Evolutionary conservation across 345 rosid genomes (phyloP).

Genomic region (Alliaria petiolata): DNA sequence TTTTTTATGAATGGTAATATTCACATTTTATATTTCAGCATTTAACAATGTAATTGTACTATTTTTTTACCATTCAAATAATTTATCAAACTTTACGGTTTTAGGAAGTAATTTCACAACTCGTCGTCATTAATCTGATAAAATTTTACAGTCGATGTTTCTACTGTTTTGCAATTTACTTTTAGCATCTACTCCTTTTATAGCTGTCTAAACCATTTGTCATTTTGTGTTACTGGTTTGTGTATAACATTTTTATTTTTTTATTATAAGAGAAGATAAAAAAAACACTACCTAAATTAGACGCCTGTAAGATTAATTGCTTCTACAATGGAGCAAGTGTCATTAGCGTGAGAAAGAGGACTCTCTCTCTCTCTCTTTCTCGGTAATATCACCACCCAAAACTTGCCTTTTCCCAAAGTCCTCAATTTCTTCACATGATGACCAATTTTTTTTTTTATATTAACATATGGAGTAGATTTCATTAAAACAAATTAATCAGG

Average conservation of each 20-base stretch:
- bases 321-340: slow-evolving; percentile 15
- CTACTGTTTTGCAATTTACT: background rate
- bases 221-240: background rate
- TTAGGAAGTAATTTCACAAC: background rate
- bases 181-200: background rate
- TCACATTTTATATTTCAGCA: background rate
- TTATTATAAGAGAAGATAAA: background rate
- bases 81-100: background rate
- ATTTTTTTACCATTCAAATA: too few species aligned
- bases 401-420: slow-evolving; percentile 1
- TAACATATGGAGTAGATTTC: slow-evolving; percentile 12
- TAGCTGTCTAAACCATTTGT: background rate
- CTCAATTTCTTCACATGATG: slow-evolving; percentile 21
- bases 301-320: slow-evolving; percentile 7
- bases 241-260: background rate
- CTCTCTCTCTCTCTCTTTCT: slow-evolving; percentile 17
- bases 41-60: background rate
- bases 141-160: background rate
- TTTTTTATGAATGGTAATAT: background rate
- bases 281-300: background rate
- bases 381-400: slow-evolving; percentile 3
- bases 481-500: slow-evolving; percentile 19
- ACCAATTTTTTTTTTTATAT: slow-evolving; percentile 11
- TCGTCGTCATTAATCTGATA: too few species aligned
- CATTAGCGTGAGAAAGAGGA: background rate